Percentiles rank a stretch among this genome's conserved stretches.
Conservation (phyloP, 805 yeast genomes). For the Kuraishia hungarica region DNA sequence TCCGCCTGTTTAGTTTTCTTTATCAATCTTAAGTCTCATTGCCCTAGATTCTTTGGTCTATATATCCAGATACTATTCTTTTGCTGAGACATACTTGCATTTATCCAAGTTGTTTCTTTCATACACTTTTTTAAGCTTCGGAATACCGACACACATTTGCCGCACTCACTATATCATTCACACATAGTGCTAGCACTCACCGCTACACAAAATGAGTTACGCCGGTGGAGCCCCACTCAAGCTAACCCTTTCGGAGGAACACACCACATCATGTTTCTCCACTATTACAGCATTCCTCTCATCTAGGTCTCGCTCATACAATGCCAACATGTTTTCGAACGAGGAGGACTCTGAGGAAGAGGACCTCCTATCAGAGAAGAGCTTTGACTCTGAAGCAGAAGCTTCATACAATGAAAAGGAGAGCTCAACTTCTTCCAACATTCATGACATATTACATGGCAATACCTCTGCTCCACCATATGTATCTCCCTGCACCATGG, state of each 20-base stretch:
- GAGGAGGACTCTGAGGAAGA: slow-evolving; percentile 1
- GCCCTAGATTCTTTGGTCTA: no score
- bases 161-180: neutral
- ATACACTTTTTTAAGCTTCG: neutral
- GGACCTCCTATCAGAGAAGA: neutral
- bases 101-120: no score
- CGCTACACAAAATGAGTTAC: neutral
- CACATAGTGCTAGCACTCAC: neutral
- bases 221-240: slow-evolving; percentile 2
- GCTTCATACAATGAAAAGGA: neutral
- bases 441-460: neutral
- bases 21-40: no score
- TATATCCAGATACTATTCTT: no score
- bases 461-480: neutral
- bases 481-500: neutral
- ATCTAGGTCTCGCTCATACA: slow-evolving; percentile 1
- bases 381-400: neutral
- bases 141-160: neutral
- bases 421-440: neutral
- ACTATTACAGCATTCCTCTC: slow-evolving; percentile 10
- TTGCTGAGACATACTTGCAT: no score
- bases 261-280: slow-evolving; percentile 12
- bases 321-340: slow-evolving; percentile 1
- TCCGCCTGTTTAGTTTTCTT: no score
- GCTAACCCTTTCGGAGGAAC: slow-evolving; percentile 12